phyloP scores from a whole-genome alignment of 257 asterid genomes.

The Vinca minor region DNA sequence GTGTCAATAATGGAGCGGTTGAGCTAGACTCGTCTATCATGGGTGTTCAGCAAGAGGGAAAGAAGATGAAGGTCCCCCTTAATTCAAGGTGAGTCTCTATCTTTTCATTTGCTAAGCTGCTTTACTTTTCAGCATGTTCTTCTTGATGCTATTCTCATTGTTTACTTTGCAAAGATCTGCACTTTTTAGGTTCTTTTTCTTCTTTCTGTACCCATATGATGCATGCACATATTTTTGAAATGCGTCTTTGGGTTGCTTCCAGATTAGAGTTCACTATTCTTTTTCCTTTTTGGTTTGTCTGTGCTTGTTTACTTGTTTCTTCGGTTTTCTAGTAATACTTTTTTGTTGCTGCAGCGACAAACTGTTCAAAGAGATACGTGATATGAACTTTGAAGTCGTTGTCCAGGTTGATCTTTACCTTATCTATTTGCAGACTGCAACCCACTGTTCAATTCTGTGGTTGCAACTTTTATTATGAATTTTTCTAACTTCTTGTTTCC shows the following conservation, averaged over 20 bases:
- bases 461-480: conserved; percentile 7
- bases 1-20: conserved; percentile 80
- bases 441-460: neutral
- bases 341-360: conserved; percentile 67
- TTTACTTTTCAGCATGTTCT: neutral
- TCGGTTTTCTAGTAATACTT: conserved; percentile 9
- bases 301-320: neutral
- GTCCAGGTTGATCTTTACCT: conserved; percentile 66
- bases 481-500: conserved; percentile 1
- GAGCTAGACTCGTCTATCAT: conserved; percentile 81
- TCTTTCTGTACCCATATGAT: neutral
- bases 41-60: conserved; percentile 90
- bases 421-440: neutral
- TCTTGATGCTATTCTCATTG: neutral
- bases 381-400: conserved; percentile 93
- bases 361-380: conserved; percentile 92
- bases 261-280: neutral
- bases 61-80: conserved; percentile 81
- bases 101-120: neutral
- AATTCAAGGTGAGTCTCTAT: conserved; percentile 61
- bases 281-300: too few relatives aligned
- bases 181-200: neutral
- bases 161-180: neutral
- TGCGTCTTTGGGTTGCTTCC: too few relatives aligned
- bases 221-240: neutral